phyloP scores from a whole-genome alignment of 352 stramenopile genomes.

The Pythium utonaiense region DNA sequence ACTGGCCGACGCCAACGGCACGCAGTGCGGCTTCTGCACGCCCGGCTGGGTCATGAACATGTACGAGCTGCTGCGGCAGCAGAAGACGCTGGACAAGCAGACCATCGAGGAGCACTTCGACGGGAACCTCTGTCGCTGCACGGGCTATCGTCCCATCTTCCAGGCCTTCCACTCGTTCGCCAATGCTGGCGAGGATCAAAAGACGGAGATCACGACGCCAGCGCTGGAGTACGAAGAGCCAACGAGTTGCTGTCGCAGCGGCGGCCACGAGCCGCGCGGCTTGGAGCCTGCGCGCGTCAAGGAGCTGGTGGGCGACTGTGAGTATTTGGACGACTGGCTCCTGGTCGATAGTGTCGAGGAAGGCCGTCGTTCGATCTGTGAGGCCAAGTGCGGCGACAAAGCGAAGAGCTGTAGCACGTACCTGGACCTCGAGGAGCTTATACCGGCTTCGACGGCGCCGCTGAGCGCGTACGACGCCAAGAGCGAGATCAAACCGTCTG shows the following conservation, averaged over 20 bases:
- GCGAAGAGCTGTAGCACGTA: constrained; percentile 19
- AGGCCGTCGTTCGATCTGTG: constrained; percentile 24
- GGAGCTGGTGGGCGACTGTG: constrained; percentile 21
- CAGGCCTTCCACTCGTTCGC: constrained; percentile 30
- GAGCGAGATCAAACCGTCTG: constrained; percentile 21
- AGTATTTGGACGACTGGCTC: constrained; percentile 31
- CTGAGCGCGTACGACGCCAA: constrained; percentile 12
- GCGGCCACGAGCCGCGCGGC: neutral
- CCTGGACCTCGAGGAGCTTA: constrained; percentile 33
- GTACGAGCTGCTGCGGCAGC: constrained; percentile 27
- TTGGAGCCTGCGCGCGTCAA: neutral
- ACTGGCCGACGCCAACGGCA: constrained; percentile 71
- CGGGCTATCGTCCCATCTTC: constrained; percentile 68
- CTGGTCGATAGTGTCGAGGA: constrained; percentile 24
- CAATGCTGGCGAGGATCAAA: neutral
- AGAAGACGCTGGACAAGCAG: constrained; percentile 28
- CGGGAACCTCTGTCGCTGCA: constrained; percentile 90
- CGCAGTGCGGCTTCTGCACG: constrained; percentile 85
- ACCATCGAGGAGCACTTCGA: constrained; percentile 82
- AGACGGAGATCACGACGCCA: neutral
- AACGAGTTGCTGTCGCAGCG: neutral
- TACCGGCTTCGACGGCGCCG: constrained; percentile 9
- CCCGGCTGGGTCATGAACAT: constrained; percentile 45
- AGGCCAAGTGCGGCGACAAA: constrained; percentile 21
- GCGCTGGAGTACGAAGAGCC: constrained; percentile 11